Percentiles rank a stretch among this genome's conserved stretches.
Evolutionary conservation across 2,329 filamentous ascomycete species (phyloP).

Genomic region (Aureobasidium sp.): DNA sequence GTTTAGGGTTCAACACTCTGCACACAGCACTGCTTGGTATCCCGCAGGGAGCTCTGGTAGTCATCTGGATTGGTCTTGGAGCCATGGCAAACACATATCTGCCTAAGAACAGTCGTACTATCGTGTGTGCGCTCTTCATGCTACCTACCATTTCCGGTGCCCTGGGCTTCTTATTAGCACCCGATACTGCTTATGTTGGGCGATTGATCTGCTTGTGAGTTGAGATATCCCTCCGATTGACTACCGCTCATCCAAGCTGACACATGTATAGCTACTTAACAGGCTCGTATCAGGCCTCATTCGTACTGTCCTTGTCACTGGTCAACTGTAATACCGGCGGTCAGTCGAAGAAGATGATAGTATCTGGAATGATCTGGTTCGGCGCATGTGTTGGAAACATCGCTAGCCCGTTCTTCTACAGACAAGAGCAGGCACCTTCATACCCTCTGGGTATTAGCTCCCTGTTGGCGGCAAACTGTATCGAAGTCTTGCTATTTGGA

Average conservation of each 20-base stretch:
- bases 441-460: background rate
- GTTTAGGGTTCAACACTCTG: slow-evolving; percentile 48
- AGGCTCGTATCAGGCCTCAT: slow-evolving; percentile 44
- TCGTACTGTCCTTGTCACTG: slow-evolving; percentile 43
- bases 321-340: slow-evolving; percentile 42
- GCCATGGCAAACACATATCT: slow-evolving; percentile 41
- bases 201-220: slow-evolving; percentile 45
- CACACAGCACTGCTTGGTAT: slow-evolving; percentile 49
- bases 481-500: background rate
- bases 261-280: slow-evolving; percentile 37
- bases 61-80: slow-evolving; percentile 42
- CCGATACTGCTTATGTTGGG: slow-evolving; percentile 41
- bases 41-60: slow-evolving; percentile 42
- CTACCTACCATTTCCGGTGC: slow-evolving; percentile 50
- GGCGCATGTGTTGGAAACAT: slow-evolving; percentile 32
- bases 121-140: slow-evolving; percentile 46
- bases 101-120: slow-evolving; percentile 30
- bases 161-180: slow-evolving; percentile 49
- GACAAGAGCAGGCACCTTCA: background rate
- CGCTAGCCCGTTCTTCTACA: slow-evolving; percentile 11
- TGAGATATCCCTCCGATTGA: background rate
- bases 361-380: slow-evolving; percentile 34
- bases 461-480: background rate
- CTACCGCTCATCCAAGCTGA: background rate
- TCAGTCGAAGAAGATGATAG: slow-evolving; percentile 38